Conservation (phyloP, 768 basidiomycete genomes). For the Baorangia bicolor region DNA sequence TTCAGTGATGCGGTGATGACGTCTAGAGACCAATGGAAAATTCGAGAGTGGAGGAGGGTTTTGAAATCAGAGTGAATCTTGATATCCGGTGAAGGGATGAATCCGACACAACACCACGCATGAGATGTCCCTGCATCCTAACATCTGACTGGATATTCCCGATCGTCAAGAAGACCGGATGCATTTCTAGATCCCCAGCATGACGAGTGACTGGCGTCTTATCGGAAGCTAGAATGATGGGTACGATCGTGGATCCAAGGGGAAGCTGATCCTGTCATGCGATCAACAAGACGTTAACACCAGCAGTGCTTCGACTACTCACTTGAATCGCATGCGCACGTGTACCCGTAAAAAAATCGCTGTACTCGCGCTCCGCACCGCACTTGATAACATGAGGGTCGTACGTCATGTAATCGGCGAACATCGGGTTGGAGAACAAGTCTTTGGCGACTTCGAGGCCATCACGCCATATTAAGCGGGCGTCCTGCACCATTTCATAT, state of each 20-base stretch:
- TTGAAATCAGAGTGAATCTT: not conserved
- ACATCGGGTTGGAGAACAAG: conserved; percentile 23
- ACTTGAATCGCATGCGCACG: conserved; percentile 26
- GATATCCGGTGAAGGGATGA: not conserved
- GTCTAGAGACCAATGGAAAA: not conserved
- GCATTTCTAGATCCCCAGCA: not conserved
- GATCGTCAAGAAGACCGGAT: not conserved
- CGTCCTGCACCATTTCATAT: conserved; percentile 7
- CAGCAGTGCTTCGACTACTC: too few species aligned
- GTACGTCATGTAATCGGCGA: conserved; percentile 22
- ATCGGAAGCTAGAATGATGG: not conserved
- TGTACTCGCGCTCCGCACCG: conserved; percentile 11
- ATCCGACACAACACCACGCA: not conserved
- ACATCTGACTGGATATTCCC: not conserved
- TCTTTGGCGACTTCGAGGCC: conserved; percentile 21
- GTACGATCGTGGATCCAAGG: not conserved
- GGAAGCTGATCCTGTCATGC: not conserved
- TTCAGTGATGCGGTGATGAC: not conserved
- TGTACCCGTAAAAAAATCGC: conserved; percentile 23
- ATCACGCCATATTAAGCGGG: conserved; percentile 26
- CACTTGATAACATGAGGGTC: conserved; percentile 15
- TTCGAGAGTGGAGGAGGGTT: not conserved
- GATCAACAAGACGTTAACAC: not conserved
- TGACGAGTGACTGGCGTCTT: not conserved
- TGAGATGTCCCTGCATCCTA: not conserved